Percentiles rank a stretch among this genome's conserved stretches.
These are phyloP conservation scores for Metarhizium sp. DNA, from an alignment of 2,329 filamentous ascomycete genomes.

Conservation along the genomic window DNA sequence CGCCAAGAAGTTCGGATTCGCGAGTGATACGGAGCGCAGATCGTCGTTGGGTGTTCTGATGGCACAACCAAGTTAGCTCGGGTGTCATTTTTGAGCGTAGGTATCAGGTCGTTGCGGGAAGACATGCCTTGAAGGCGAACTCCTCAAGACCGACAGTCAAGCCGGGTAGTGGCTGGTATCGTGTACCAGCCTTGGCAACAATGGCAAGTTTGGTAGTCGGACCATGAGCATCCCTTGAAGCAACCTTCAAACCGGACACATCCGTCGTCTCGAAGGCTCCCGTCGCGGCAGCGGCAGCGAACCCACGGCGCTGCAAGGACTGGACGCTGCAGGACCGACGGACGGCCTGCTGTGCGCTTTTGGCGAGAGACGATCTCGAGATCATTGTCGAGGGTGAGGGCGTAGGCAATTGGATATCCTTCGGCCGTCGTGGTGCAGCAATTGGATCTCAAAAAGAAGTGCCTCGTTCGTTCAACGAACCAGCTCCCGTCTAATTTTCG, in stretches of 20 bases:
- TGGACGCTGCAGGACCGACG: constrained; percentile 49
- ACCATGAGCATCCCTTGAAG: constrained; percentile 79
- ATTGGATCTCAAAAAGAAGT: constrained; percentile 31
- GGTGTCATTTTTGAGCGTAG: constrained; percentile 7
- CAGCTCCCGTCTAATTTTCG: constrained; percentile 36
- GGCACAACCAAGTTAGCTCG: constrained; percentile 37
- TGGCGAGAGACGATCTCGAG: constrained; percentile 50
- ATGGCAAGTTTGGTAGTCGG: constrained; percentile 86
- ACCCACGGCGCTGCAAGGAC: constrained; percentile 40
- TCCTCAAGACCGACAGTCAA: constrained; percentile 84
- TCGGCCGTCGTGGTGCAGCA: constrained; percentile 29
- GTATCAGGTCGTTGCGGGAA: constrained; percentile 4
- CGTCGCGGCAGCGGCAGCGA: constrained; percentile 52
- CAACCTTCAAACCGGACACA: constrained; percentile 82
- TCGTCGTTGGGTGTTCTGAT: constrained; percentile 74
- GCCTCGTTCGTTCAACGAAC: constrained; percentile 24
- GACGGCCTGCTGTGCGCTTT: constrained; percentile 48
- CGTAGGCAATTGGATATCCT: constrained; percentile 45
- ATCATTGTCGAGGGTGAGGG: constrained; percentile 51
- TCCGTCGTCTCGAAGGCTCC: constrained; percentile 85
- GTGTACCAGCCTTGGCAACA: constrained; percentile 87
- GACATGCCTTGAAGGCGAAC: constrained; percentile 86
- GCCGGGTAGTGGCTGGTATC: constrained; percentile 84
- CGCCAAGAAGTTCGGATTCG: constrained; percentile 91
- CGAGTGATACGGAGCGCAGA: constrained; percentile 87